phyloP scores from a whole-genome alignment of 129 eudicot species.

The Escallonia herrerae region DNA sequence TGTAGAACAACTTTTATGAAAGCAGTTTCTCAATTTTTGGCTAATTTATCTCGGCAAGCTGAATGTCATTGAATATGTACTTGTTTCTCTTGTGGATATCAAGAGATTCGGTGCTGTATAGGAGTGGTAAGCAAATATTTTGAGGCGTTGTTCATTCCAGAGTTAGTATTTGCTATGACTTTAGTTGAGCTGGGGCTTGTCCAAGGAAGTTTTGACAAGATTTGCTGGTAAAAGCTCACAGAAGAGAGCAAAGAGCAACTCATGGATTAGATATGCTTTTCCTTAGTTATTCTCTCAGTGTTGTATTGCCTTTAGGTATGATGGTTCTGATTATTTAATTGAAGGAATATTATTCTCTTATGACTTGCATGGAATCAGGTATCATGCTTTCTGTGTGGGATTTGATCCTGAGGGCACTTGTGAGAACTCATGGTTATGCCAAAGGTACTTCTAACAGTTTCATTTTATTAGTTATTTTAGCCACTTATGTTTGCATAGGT shows the following conservation, averaged over 20 bases:
- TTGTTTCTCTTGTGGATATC: too few species aligned
- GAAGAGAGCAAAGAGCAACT: neutral
- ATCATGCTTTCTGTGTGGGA: slow-evolving; percentile 96
- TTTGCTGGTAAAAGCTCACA: neutral
- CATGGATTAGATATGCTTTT: neutral
- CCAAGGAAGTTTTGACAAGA: neutral
- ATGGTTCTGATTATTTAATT: slow-evolving; percentile 2
- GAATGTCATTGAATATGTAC: too few species aligned
- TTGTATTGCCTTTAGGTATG: neutral
- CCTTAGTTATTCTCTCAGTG: neutral
- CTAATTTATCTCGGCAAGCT: neutral
- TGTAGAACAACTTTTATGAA: too few species aligned
- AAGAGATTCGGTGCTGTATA: too few species aligned
- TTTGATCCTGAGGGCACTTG: slow-evolving; percentile 80
- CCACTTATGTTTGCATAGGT: too few species aligned
- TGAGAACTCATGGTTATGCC: slow-evolving; percentile 84
- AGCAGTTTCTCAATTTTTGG: neutral
- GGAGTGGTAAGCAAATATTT: too few species aligned
- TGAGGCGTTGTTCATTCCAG: neutral
- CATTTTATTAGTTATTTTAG: too few species aligned
- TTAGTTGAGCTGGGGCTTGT: neutral
- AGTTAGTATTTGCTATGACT: neutral
- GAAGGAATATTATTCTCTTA: slow-evolving; percentile 9
- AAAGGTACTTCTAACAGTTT: slow-evolving; percentile 54
- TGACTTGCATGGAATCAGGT: slow-evolving; percentile 48